Evolutionary conservation across 2,329 filamentous ascomycete genomes (phyloP).

Genomic region (Claviceps capensis): DNA sequence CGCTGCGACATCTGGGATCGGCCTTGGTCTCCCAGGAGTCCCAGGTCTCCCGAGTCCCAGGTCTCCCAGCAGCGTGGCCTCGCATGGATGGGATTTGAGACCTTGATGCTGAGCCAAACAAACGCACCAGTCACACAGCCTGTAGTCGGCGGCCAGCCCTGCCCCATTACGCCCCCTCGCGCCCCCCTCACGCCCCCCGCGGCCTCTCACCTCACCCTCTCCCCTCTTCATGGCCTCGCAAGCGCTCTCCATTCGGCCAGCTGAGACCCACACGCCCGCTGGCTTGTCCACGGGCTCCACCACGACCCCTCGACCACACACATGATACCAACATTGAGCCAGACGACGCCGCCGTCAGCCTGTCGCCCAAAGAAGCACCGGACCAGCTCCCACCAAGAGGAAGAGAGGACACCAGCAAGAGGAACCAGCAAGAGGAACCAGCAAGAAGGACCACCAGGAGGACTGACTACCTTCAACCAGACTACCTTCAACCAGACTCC

Average conservation of each 20-base stretch:
- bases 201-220: too few relatives aligned
- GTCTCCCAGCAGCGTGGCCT: background rate
- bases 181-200: too few relatives aligned
- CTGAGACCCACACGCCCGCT: slow-evolving; percentile 2
- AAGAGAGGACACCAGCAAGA: background rate
- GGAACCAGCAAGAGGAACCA: too few relatives aligned
- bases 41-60: background rate
- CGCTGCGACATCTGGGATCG: background rate
- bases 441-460: too few relatives aligned
- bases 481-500: background rate
- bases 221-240: too few relatives aligned
- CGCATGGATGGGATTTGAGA: background rate
- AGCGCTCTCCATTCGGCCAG: background rate
- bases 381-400: background rate
- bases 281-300: slow-evolving; percentile 4
- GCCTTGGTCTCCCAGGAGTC: too few relatives aligned
- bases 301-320: slow-evolving; percentile 1
- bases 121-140: background rate
- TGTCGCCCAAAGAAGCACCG: background rate
- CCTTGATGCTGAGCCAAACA: background rate
- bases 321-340: background rate
- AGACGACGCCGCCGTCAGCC: background rate
- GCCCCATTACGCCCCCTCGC: too few relatives aligned
- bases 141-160: background rate
- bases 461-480: background rate